These are phyloP conservation scores for Mytilinidion resinicola DNA, from an alignment of 495 filamentous ascomycete genomes.

Conservation along the genomic window DNA sequence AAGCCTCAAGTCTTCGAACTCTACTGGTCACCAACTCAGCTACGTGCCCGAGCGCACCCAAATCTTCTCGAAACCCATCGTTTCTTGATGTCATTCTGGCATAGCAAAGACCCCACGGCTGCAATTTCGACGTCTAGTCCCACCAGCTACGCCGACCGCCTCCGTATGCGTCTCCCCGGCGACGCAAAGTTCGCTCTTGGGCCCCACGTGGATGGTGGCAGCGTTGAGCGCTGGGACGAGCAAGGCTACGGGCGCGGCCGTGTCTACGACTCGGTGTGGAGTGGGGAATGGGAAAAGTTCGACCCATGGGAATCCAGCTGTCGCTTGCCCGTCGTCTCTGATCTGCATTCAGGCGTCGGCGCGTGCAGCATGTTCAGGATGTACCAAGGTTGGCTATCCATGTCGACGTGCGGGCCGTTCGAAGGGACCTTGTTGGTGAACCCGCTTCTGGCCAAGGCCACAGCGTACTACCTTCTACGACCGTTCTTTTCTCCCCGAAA, in stretches of 20 bases:
- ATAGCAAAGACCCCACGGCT: slow-evolving; percentile 55
- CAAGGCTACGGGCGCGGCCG: slow-evolving; percentile 62
- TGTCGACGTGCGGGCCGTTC: slow-evolving; percentile 62
- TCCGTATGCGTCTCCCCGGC: slow-evolving; percentile 70
- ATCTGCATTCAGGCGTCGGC: slow-evolving; percentile 77
- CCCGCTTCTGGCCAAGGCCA: slow-evolving; percentile 65
- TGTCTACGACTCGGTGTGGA: slow-evolving; percentile 67
- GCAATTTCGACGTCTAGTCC: slow-evolving; percentile 56
- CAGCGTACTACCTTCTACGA: slow-evolving; percentile 74
- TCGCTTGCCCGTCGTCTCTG: slow-evolving; percentile 59
- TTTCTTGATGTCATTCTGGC: slow-evolving; percentile 69
- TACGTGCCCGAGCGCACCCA: slow-evolving; percentile 65
- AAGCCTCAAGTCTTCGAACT: slow-evolving; percentile 78
- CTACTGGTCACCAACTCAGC: slow-evolving; percentile 78
- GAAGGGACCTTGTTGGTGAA: slow-evolving; percentile 83
- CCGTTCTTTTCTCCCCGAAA: slow-evolving; percentile 66
- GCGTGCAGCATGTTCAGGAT: slow-evolving; percentile 80
- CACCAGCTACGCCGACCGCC: slow-evolving; percentile 70
- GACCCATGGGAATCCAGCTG: slow-evolving; percentile 73
- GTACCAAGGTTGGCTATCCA: slow-evolving; percentile 82
- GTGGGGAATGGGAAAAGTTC: slow-evolving; percentile 74
- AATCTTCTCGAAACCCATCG: slow-evolving; percentile 62
- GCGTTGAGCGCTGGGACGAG: slow-evolving; percentile 80
- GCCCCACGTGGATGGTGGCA: slow-evolving; percentile 80
- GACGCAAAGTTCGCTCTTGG: slow-evolving; percentile 78